A percentile compares a stretch with the other conserved stretches of the same genome.
phyloP scores from a whole-genome alignment of 257 asterid genomes.

The Pogostemon cablin region DNA sequence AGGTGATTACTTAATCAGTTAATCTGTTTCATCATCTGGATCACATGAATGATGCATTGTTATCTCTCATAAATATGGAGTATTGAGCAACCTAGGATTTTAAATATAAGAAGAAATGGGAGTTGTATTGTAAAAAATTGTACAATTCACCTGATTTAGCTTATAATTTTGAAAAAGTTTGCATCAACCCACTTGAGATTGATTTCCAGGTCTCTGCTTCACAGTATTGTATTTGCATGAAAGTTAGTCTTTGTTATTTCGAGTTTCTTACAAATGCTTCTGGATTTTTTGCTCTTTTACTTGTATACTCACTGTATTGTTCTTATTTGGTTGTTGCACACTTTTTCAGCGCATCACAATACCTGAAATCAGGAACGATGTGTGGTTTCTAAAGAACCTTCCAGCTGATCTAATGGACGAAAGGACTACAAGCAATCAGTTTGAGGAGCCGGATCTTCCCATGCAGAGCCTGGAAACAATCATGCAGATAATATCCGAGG shows the following conservation, averaged over 20 bases:
- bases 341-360: slow-evolving; percentile 79
- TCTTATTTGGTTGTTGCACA: background rate
- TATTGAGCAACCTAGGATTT: background rate
- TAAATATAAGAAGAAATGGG: background rate
- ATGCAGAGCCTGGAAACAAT: slow-evolving; percentile 83
- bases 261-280: background rate
- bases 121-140: background rate
- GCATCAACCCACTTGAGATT: background rate
- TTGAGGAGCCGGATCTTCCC: slow-evolving; percentile 88
- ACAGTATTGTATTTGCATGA: background rate
- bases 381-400: slow-evolving; percentile 86
- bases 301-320: background rate
- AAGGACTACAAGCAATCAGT: slow-evolving; percentile 54
- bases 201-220: slow-evolving; percentile 8
- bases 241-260: slow-evolving; percentile 3
- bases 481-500: slow-evolving; percentile 92
- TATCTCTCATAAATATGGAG: background rate
- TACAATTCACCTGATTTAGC: background rate
- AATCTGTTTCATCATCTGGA: background rate
- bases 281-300: too few species aligned
- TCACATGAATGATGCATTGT: background rate
- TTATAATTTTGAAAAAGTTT: slow-evolving; percentile 7
- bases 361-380: slow-evolving; percentile 69
- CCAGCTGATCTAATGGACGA: slow-evolving; percentile 92
- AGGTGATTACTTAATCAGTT: background rate